These are phyloP conservation scores for Boletus sp. DNA, from an alignment of 1,284 basidiomycete genomes.

Conservation along the genomic window DNA sequence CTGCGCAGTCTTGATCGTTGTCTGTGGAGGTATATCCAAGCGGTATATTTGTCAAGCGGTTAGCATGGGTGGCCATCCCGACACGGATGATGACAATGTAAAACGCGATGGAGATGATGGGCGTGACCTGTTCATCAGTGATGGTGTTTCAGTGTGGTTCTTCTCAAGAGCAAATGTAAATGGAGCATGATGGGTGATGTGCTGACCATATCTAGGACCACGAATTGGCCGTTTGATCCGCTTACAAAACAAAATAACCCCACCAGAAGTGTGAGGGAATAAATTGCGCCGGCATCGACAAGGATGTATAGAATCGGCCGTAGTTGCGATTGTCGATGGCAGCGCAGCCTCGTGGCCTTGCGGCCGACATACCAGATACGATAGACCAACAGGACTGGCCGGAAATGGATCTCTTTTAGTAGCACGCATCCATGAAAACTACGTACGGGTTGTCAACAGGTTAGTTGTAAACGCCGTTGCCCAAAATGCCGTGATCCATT, in stretches of 20 bases:
- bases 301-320: slow-evolving; percentile 20
- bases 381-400: slow-evolving; percentile 16
- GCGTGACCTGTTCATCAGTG: slow-evolving; percentile 2
- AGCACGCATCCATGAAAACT: background rate
- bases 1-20: background rate
- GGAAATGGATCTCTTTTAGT: background rate
- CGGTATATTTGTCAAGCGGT: background rate
- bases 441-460: slow-evolving; percentile 21
- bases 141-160: background rate
- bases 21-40: background rate
- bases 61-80: background rate
- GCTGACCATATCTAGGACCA: slow-evolving; percentile 23
- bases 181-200: background rate
- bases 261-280: slow-evolving; percentile 19
- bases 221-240: slow-evolving; percentile 7
- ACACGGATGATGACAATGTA: slow-evolving; percentile 5
- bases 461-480: slow-evolving; percentile 17
- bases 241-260: slow-evolving; percentile 10
- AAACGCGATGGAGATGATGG: slow-evolving; percentile 8
- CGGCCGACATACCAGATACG: slow-evolving; percentile 25
- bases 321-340: slow-evolving; percentile 4
- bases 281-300: slow-evolving; percentile 22
- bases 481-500: slow-evolving; percentile 20
- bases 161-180: background rate
- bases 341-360: slow-evolving; percentile 1